Evolutionary conservation across 2,329 filamentous ascomycete genomes (phyloP), one percentile per base, ranked within the genome.

Genomic region (Arthroderma sp.): DNA sequence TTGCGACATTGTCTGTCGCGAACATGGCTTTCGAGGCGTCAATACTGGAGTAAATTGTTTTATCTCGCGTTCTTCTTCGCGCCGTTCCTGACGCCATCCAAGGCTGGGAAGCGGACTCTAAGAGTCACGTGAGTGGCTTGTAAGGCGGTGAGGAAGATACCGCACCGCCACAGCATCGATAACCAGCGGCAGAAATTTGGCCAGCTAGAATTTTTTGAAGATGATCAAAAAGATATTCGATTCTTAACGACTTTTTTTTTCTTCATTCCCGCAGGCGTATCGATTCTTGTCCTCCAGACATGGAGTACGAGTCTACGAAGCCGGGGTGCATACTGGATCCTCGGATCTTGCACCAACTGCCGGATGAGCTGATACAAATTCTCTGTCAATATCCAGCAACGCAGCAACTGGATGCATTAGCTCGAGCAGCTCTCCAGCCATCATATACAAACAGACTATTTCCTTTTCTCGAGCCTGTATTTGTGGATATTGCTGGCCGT

Each of bases 401-500:
- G 34, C 33, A 41, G 71, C 74, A 53, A 73, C 74, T 93, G 36
- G 77, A 85, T 60, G 75, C 77, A 53, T 69, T 93, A 56, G 75
- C 84, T 53, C 68, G 73, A 55, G 75, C 79, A 48, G 78, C 85
- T 47, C 74, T 94, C 57, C 78, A 55, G 72, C 83, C 54, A 68
- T 71, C 64, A 74, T 78, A 61, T 32, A 50, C 51, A 22, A 42
- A 46, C 36, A 49, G 41, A 37, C 69, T 94, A 58, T 87, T 91
- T 57, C 69, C 75, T 52, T 74, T 83, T 57, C 87, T 88, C 62
- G 79, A 84, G 59, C 69, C 74, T 49, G 66, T 88, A 36, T 85
- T 91, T 56, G 77, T 85, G 54, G 88, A 95, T 62, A 71, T 93
- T 41, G 85, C 83, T 63, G 83, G 86, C 49, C 73, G 83, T 68